phyloP scores from a whole-genome alignment of 495 filamentous ascomycete genomes.

The Daldinia vernicosa region DNA sequence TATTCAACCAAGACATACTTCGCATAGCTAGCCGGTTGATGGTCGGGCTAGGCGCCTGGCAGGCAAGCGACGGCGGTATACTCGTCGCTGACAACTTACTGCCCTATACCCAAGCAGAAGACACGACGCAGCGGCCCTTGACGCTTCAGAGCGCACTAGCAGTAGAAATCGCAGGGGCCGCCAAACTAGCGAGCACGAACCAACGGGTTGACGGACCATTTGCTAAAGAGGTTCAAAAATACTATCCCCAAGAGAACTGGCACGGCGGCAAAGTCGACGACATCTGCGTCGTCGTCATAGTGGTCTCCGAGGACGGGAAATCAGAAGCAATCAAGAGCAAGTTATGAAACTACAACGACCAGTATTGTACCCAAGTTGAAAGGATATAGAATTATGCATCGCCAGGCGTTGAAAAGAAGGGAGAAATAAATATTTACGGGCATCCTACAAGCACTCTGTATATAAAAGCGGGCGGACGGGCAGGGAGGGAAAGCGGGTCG shows the following conservation, averaged over 20 bases:
- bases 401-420: constrained; percentile 33
- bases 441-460: constrained; percentile 9
- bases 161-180: constrained; percentile 75
- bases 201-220: constrained; percentile 86
- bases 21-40: constrained; percentile 79
- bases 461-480: constrained; percentile 9
- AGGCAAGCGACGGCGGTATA: constrained; percentile 64
- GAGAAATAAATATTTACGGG: constrained; percentile 15
- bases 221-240: constrained; percentile 88
- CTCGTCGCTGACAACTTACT: constrained; percentile 64
- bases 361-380: background rate
- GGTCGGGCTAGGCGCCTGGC: constrained; percentile 77
- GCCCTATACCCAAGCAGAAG: constrained; percentile 59
- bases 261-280: constrained; percentile 92
- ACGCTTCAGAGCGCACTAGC: constrained; percentile 83
- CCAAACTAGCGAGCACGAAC: constrained; percentile 84
- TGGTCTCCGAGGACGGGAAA: constrained; percentile 67
- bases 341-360: constrained; percentile 39
- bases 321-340: constrained; percentile 49
- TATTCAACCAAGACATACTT: constrained; percentile 88
- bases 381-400: constrained; percentile 29
- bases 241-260: constrained; percentile 83
- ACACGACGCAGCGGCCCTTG: constrained; percentile 34
- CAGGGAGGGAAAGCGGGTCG: background rate
- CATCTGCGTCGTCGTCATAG: constrained; percentile 79